Evolutionary conservation across 2,329 filamentous ascomycete genomes (phyloP), one percentile per base, ranked within the genome.

Genomic region (Aureobasidium melanogenum): DNA sequence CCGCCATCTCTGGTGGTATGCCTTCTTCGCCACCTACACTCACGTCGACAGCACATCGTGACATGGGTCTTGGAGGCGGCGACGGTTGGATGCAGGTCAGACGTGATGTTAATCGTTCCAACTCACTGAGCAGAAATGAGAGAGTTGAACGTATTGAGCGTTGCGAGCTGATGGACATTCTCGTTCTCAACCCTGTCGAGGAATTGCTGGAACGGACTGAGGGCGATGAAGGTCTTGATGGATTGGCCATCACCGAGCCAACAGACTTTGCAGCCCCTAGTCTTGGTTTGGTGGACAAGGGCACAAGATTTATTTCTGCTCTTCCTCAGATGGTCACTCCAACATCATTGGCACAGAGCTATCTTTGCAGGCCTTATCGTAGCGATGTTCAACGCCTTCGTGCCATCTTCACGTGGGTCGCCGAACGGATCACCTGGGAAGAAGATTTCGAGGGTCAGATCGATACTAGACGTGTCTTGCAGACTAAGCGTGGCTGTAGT

Each of bases 71-170:
- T 7, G 82, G 76, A 67, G 78, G 74, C 62, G 77, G 80, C 1
- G 82, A 89, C 15, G 93, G 97, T 72, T 99, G 94, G 92, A 91
- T 99, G n/a, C 92, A 97, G 72, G 91, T 97, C 24, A 88, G 94
- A 38, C 85, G 94, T 48, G 95, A 99, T 74, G 88, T 99, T 50
- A 97, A 99, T 73, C 84, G 94, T 38, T 96, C 93, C 3, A 97
- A 96, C 70, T 94, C 93, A 0, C 80, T 97, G 39, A 96, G 92
- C 73, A 87, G 86, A 64, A 94, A 93, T 66, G 94, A 99, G 76
- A 84, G 87, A 22, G 81, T 85, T 41, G 94, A 99, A 71, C 82
- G 93, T 59, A 87, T 84, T 46, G 93, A 99, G 68, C 84, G 93
- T 59, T 97, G 92, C 70, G 88, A 96, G 69, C 94, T 97, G 89